Base-by-base conservation (phyloP, 345 rosid genomes). In the Lumnitzera racemosa region DNA sequence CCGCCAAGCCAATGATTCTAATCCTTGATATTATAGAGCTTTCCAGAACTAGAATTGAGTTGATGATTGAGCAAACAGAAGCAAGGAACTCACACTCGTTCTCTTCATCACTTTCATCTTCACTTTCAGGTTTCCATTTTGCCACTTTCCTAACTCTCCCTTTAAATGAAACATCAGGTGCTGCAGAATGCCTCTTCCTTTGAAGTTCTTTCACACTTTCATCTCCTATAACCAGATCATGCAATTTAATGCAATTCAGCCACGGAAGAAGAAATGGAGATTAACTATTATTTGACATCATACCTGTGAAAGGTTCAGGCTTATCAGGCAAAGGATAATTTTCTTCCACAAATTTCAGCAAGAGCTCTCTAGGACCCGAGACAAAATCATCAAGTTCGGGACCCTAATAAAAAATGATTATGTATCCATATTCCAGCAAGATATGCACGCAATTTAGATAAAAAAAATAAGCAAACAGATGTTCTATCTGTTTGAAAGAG, bases 131-230 rank as follows among this genome's bases (percentile, higher is more conserved):
- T 66, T 84, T 81, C 95, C 91, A 78, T 67, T 79, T 89, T 49
- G 99, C 91, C 77, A 67, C 80, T 85, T 94, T 94, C 78, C 99
- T 82, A 23, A 94, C 91, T 72, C 99, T 87, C 68, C 99, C 97
- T 69, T 83, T 89, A 11, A 83, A 51, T 59, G 99, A 94, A 64
- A 89, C 91, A 70, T 86, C 95, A 52, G 96, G 89, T 31, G 88
- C 73, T 36, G 96, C 96, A 24, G 90, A 87, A 73, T 84, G 97
- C 80, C 99, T 78, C 84, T 94, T 94, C 67, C 91, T 81, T 56
- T 84, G 90, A 69, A 89, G 96, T 80, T 83, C 97, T 74, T 78
- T 86, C 41, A 81, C 86, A 62, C 81, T 83, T 62, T 87, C 97
- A 76, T 89, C 99, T 71, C 84, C 98, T 87, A 72, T 57, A 68